Base-by-base conservation (phyloP, 148 eudicot genomes). In the Vaccinium vitisidaea region DNA sequence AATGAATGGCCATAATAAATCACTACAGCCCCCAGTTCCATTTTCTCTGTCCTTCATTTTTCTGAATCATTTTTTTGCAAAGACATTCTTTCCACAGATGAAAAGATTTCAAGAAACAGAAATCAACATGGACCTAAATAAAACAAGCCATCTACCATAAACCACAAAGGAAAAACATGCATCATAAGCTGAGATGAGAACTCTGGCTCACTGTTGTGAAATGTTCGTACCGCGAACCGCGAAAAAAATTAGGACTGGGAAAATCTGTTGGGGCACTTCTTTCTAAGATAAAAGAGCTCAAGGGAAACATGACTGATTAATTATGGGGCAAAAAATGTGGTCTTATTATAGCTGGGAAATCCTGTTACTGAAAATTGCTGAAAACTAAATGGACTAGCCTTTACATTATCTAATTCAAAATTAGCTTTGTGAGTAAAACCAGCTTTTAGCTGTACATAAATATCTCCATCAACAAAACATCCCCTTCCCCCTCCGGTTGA, bases 371-470 rank as follows among this genome's bases (percentile, higher is more conserved):
- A 53, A 50, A 78, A 53, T 23, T 78, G n/a, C 43, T 78, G 12
- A 16, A 56, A 54, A 4, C 13, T 10, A 53, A 85, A 75, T 85
- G 52, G 75, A 70, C 52, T 79, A 71, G 48, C 59, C 83, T 54
- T 67, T 70, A 23, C 53, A 58, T 39, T 43, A 75, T 43, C 52
- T 67, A 8, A 58, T 55, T 43, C 48, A 75, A 39, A n/a, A 56
- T 71, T 73, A 53, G 32, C 18, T 43, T 30, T 30, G 12, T 2
- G 25, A 49, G 14, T 56, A 49, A 59, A 81, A 32, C 84, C 77
- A 77, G 59, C 80, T 80, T 85, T 75, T 46, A 85, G 74, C 87
- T 85, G 84, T 82, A 85, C 87, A 82, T 27, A 73, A 53, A 81
- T 75, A 82, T 81, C 76, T 85, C 82, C 74, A 83, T 49, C 81